phyloP scores from a whole-genome alignment of 331 rosid species.

The Ulmus americana region DNA sequence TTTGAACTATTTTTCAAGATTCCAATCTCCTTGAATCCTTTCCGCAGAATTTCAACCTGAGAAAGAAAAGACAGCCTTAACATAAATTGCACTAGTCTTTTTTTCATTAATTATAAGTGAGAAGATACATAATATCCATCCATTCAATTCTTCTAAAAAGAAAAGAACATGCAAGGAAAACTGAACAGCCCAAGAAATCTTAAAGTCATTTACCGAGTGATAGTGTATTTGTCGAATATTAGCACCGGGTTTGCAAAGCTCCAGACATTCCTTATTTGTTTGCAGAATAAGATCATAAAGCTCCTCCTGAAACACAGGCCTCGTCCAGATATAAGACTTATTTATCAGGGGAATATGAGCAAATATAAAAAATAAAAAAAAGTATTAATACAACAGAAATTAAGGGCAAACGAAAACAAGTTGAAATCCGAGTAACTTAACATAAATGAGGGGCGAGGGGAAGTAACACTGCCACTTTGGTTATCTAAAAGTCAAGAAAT shows the following conservation, averaged over 20 bases:
- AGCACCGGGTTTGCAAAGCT: conserved; percentile 86
- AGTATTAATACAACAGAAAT: not conserved
- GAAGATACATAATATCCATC: not conserved
- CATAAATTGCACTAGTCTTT: conserved; percentile 2
- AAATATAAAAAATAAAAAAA: not conserved
- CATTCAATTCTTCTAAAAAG: not conserved
- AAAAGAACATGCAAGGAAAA: conserved; percentile 13
- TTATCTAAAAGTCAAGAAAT: too few relatives aligned
- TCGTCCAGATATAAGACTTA: conserved; percentile 10
- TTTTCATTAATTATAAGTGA: not conserved
- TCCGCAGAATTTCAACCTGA: conserved; percentile 68
- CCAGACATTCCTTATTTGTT: conserved; percentile 68
- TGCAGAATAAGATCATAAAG: conserved; percentile 76
- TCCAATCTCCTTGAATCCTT: conserved; percentile 74
- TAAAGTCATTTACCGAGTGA: conserved; percentile 48
- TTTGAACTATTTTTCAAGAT: conserved; percentile 48
- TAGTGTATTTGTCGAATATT: conserved; percentile 68
- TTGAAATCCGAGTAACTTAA: not conserved
- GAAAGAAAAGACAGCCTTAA: conserved; percentile 18
- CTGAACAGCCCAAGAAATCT: not conserved
- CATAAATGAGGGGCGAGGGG: not conserved
- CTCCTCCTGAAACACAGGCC: conserved; percentile 60
- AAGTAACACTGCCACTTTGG: not conserved
- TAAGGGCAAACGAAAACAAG: not conserved
- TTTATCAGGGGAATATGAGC: not conserved